These are phyloP conservation scores for Salix arbutifolia DNA, from an alignment of 345 rosid species.

Conservation along the genomic window DNA sequence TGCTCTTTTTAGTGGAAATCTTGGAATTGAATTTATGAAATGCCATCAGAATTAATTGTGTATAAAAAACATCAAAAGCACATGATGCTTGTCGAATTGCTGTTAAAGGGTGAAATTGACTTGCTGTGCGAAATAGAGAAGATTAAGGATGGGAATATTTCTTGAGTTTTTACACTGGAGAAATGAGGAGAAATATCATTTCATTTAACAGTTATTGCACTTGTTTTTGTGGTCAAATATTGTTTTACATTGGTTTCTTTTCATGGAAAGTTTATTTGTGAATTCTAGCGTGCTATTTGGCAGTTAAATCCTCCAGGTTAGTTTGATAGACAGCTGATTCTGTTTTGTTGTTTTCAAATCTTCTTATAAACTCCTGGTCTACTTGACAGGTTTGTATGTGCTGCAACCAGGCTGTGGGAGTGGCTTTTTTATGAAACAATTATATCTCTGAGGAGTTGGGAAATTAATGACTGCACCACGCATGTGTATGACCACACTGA, in stretches of 20 bases:
- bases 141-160: not conserved
- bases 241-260: not conserved
- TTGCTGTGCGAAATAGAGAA: not conserved
- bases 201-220: not conserved
- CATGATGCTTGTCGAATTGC: not conserved
- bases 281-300: not conserved
- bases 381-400: conserved; percentile 17
- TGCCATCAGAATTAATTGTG: not conserved
- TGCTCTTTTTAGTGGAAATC: not conserved
- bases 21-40: not conserved
- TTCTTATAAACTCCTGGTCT: not conserved
- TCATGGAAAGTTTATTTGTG: not conserved
- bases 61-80: not conserved
- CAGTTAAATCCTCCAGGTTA: not conserved
- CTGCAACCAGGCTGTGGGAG: not conserved
- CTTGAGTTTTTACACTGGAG: not conserved
- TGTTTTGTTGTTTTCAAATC: not conserved
- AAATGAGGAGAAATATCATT: not conserved
- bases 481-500: not conserved
- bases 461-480: not conserved
- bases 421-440: not conserved
- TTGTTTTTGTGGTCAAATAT: not conserved
- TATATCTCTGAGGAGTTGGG: not conserved
- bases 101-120: not conserved
- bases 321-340: not conserved